Base-by-base conservation (phyloP, 2,329 filamentous ascomycete genomes). In the Acarospora socialis region DNA sequence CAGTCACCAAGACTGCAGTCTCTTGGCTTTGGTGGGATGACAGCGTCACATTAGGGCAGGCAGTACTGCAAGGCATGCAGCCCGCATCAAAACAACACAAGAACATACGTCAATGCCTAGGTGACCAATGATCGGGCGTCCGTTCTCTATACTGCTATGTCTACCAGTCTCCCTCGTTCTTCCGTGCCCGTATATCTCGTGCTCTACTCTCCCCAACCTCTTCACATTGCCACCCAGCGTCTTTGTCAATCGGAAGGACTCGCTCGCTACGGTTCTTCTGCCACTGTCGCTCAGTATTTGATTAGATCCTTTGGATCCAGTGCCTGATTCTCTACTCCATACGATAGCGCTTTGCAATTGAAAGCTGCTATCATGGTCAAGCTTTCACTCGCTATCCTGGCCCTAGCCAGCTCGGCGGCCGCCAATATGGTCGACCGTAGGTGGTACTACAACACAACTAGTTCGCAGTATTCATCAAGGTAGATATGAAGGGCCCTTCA, bases 141-240 rank as follows among this genome's bases (percentile, higher is more conserved):
- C 12, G 12, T 23, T 15, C 16, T 23, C 18, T 5, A 20, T 21
- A 14, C 28, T 30, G 17, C n/a, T 12, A 19, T n/a, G 22, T 18
- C 16, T 18, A 28, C 20, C 15, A 17, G 20, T n/a, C 26, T 28
- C 40, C 45, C 52, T 30, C 46, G 52, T 13, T 47, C 52, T 3
- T 43, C 48, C 7, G 57, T 57, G 12, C 87, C 90, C 6, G 82
- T 83, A 0, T 95, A 92, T 55, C 64, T 95, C 10, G 8, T 5
- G n/a, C 35, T 77, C 93, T 40, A 77, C 83, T 0, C 66, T 95
- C 37, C 68, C 98, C 30, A 70, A 92, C 32, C 60, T 93, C 27
- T 94, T 86, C 34, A 95, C 95, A 56, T 73, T 90, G 21, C 61
- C 95, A 16, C 90, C 98, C 55, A 93, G 83, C 54, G 79, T 98